Evolutionary conservation across 345 rosid species (phyloP).

Genomic region (Barbarea vulgaris): DNA sequence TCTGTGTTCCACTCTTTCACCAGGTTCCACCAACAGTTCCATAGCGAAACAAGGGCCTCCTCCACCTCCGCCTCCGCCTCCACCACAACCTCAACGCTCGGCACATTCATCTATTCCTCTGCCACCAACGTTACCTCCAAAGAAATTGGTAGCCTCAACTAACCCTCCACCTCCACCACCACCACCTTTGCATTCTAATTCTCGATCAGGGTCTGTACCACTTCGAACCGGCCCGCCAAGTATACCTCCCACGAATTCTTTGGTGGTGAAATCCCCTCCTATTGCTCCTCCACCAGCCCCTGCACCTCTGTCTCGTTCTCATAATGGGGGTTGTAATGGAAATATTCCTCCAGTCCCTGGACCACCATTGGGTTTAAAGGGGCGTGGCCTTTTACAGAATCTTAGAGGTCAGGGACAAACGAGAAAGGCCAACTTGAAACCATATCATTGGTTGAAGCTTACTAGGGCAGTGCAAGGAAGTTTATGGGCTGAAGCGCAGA

Average conservation of each 20-base stretch:
- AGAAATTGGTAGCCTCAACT: conserved; percentile 23
- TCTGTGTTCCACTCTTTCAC: conserved; percentile 19
- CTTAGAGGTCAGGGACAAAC: conserved; percentile 55
- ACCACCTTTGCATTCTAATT: conserved; percentile 42
- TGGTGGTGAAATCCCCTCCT: conserved; percentile 44
- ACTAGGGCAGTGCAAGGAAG: conserved; percentile 89
- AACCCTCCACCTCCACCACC: conserved; percentile 60
- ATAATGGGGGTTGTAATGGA: conserved; percentile 44
- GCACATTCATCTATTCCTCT: conserved; percentile 26
- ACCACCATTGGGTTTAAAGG: conserved; percentile 62
- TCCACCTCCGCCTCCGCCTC: conserved; percentile 35
- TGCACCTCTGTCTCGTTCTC: conserved; percentile 44
- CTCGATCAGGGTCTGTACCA: conserved; percentile 26
- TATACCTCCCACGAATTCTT: conserved; percentile 36
- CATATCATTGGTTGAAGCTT: conserved; percentile 88
- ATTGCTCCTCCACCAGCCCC: conserved; percentile 71
- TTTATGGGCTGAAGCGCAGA: conserved; percentile 85
- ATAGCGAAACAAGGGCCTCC: conserved; percentile 26
- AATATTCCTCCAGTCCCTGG: conserved; percentile 70
- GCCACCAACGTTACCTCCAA: conserved; percentile 40
- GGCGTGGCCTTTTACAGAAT: conserved; percentile 53
- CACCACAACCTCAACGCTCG: conserved; percentile 37
- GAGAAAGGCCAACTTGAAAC: conserved; percentile 70
- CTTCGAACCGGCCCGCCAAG: conserved; percentile 35
- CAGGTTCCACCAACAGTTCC: conserved; percentile 16